phyloP scores from a whole-genome alignment of 2,329 filamentous ascomycete genomes.

The Lecanicillium sp. region DNA sequence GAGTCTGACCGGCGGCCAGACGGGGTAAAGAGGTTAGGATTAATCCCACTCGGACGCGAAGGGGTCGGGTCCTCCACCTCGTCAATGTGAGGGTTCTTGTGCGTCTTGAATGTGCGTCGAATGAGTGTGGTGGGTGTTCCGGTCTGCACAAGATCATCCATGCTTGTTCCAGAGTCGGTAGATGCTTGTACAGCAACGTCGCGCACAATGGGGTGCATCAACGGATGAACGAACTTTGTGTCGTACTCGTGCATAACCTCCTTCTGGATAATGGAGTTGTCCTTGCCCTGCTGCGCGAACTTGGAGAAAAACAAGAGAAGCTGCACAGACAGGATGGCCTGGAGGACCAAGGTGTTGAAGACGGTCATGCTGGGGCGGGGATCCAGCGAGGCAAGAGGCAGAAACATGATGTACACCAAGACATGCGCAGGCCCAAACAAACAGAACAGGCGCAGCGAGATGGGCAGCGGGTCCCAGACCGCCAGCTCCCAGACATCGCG shows the following conservation, averaged over 20 bases:
- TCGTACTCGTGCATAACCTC: constrained; percentile 96
- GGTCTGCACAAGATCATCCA: constrained; percentile 38
- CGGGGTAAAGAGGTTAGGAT: constrained; percentile 39
- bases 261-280: constrained; percentile 76
- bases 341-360: constrained; percentile 72
- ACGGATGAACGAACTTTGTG: constrained; percentile 87
- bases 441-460: constrained; percentile 77
- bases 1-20: constrained; percentile 29
- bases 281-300: constrained; percentile 81
- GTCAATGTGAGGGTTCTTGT: constrained; percentile 75
- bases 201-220: constrained; percentile 71
- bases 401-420: constrained; percentile 81
- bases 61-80: constrained; percentile 47
- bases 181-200: constrained; percentile 77
- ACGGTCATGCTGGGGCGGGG: constrained; percentile 80
- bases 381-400: constrained; percentile 71
- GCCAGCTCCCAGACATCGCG: constrained; percentile 92
- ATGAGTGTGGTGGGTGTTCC: constrained; percentile 57
- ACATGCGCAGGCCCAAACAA: constrained; percentile 91
- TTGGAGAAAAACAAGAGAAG: constrained; percentile 65
- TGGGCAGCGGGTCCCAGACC: constrained; percentile 87
- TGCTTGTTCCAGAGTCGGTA: constrained; percentile 36
- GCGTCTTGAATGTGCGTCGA: constrained; percentile 70
- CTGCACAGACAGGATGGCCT: constrained; percentile 68
- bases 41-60: constrained; percentile 32